phyloP scores from a whole-genome alignment of 352 stramenopile genomes.

The Phytophthora europaea region DNA sequence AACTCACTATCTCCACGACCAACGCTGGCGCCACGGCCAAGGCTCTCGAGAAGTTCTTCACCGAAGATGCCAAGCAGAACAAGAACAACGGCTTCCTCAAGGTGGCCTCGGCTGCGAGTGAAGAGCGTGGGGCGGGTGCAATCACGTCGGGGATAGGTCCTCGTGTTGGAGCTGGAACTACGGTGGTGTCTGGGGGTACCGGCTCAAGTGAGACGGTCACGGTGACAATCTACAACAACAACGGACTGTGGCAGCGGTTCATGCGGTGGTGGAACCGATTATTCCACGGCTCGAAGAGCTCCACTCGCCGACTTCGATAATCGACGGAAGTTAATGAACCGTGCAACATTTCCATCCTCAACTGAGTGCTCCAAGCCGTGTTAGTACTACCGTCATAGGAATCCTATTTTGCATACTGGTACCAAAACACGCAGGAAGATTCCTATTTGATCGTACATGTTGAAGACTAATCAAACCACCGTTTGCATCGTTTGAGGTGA shows the following conservation, averaged over 20 bases:
- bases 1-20: conserved; percentile 15
- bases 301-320: not conserved
- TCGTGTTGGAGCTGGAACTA: conserved; percentile 16
- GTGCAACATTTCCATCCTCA: not conserved
- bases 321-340: not conserved
- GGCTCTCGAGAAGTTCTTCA: conserved; percentile 25
- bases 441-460: too few species aligned
- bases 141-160: conserved; percentile 8
- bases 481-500: not conserved
- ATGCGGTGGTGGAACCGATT: conserved; percentile 28
- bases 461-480: too few species aligned
- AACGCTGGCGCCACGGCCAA: conserved; percentile 22
- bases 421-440: too few species aligned
- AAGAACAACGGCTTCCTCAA: conserved; percentile 21
- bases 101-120: not conserved
- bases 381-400: too few species aligned
- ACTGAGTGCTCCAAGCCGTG: not conserved
- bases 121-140: conserved; percentile 14
- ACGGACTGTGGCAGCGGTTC: conserved; percentile 33
- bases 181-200: conserved; percentile 14
- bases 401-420: too few species aligned
- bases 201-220: conserved; percentile 15
- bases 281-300: conserved; percentile 15
- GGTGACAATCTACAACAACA: conserved; percentile 40
- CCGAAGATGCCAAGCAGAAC: conserved; percentile 25